phyloP scores from a whole-genome alignment of 2,329 filamentous ascomycete genomes.

The Fusarium sp. region DNA sequence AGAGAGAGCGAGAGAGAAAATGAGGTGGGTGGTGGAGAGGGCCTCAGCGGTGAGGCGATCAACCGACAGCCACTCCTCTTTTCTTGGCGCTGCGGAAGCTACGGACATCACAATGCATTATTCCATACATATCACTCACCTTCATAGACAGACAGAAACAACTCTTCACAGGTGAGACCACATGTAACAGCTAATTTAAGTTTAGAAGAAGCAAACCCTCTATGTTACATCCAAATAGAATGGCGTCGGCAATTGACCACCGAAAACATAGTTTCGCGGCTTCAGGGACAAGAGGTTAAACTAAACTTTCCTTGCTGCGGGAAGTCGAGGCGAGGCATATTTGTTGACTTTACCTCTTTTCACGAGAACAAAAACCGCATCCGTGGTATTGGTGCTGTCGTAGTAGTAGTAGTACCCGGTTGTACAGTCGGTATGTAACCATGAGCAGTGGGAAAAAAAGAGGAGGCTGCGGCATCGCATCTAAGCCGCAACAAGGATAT shows the following conservation, averaged over 20 bases:
- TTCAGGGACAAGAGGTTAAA: constrained; percentile 14
- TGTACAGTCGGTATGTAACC: constrained; percentile 9
- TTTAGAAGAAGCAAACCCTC: background rate
- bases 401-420: constrained; percentile 1
- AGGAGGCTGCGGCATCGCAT: constrained; percentile 14
- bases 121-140: background rate
- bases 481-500: constrained; percentile 26
- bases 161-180: background rate
- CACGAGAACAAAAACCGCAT: background rate
- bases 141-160: background rate
- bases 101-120: constrained; percentile 9
- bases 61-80: constrained; percentile 13
- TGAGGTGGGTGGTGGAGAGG: constrained; percentile 22
- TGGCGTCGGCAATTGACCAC: background rate
- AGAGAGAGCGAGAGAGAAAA: background rate
- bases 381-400: constrained; percentile 23
- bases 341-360: background rate
- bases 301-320: background rate
- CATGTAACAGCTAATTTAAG: background rate
- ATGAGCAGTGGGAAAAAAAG: background rate
- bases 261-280: background rate
- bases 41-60: constrained; percentile 34
- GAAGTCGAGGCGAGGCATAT: background rate
- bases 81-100: constrained; percentile 33
- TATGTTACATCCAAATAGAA: constrained; percentile 5